Evolutionary conservation across 495 filamentous ascomycete genomes (phyloP), one percentile per base, ranked within the genome.

Genomic region (Penicillium manginii): DNA sequence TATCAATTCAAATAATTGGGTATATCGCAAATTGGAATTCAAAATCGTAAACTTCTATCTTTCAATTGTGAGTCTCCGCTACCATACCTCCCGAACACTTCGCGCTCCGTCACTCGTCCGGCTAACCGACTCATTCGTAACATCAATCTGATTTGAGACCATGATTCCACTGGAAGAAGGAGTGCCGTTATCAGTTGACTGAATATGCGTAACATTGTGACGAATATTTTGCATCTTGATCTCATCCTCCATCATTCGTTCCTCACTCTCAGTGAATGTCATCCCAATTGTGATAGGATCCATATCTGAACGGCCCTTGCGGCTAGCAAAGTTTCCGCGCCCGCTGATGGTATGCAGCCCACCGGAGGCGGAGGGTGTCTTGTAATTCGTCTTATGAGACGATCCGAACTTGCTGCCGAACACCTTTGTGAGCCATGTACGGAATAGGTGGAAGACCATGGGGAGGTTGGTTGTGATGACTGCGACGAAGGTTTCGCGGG

Each of bases 391-490:
- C 50, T 57, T 64, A 1, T 72, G 71, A 0, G 69, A 69, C 7
- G 70, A 72, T 22, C 68, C 52, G 37, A 80, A 54, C 15, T 22
- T 48, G 42, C 64, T 64, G 53, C 71, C 69, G 26, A 81, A 55
- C 0, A 74, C n/a, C 0, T 72, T 71, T 6, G 50, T 61, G 15
- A 84, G 65, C 77, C 77, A 81, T 8, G 56, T 52, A 50, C 75
- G 72, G 58, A 82, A 39, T 4, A 83, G 68, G 33, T 80, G 79
- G 72, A 82, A 83, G 12, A 84, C 62, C 77, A 83, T 81, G 4
- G 80, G 81, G 0, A 84, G 71, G 60, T 83, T 83, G 43, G 77
- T 81, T 1, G 76, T 82, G 17, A 82, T 59, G 6, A 82, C 77
- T 12, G 79, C 74, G 43, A 81, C 80, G 52, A 84, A 82, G 19